These are phyloP conservation scores for Skeletonema marinoi DNA, from an alignment of 108 stramenopile genomes.

Conservation along the genomic window DNA sequence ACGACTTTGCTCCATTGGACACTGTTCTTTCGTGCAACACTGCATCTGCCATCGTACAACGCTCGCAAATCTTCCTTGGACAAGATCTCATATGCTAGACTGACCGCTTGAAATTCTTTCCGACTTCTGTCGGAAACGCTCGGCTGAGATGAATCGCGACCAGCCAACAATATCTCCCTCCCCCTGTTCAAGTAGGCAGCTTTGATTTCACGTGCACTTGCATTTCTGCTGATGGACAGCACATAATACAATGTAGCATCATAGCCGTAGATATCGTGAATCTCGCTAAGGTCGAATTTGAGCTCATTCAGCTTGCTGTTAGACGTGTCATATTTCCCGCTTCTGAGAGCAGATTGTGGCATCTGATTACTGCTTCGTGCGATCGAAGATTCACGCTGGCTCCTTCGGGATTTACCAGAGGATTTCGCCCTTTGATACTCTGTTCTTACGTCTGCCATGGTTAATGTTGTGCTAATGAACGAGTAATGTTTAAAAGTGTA, in stretches of 20 bases:
- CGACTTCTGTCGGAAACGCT: background rate
- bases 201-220: background rate
- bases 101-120: background rate
- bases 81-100: conserved; percentile 3
- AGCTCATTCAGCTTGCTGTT: background rate
- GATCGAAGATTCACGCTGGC: background rate
- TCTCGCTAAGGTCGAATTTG: background rate
- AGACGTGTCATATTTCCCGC: background rate
- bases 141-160: background rate
- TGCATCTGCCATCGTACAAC: background rate
- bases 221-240: background rate
- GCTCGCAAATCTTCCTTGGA: conserved; percentile 1
- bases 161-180: background rate
- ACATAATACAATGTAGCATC: background rate
- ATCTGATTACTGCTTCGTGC: background rate
- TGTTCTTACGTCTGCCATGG: background rate
- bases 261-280: background rate
- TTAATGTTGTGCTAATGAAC: no score
- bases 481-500: no score
- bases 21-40: background rate
- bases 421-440: background rate
- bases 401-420: background rate
- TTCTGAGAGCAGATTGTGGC: background rate
- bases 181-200: background rate
- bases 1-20: conserved; percentile 4